Evolutionary conservation across 2,329 filamentous ascomycete genomes (phyloP), one percentile per base, ranked within the genome.

Genomic region (Venturiaceae sp.): DNA sequence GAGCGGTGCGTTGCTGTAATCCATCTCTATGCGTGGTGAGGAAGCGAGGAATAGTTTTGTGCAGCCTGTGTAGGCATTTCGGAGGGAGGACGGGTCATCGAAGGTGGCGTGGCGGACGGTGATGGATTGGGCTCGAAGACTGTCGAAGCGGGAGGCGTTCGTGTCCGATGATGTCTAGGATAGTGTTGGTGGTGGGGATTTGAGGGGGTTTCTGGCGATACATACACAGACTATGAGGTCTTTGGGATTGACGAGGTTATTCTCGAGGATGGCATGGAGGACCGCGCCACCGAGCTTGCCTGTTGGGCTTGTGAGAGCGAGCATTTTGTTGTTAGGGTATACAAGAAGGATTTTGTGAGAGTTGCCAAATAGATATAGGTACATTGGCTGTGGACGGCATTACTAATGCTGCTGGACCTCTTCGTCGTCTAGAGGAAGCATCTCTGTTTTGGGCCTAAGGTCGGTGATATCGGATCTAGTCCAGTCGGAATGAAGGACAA

Each of bases 221-320:
- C 44, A 3, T 30, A 50, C 44, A 26, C 44, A 50, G 16, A 50
- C 9, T 30, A 50, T 26, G 26, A 50, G 44, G 2, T 64, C 60
- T 2, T 71, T 63, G 9, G 70, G 62, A 16, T 50, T 26, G 46
- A 75, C 62, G 30, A 77, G 69, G 4, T 71, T 66, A 63, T 75
- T 67, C 6, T 72, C 64, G n/a, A 77, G 68, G 23, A 77, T 68
- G 37, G 74, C 68, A 28, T 64, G 64, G 26, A 78, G 67, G 19
- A 75, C 75, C 11, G 74, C 74, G 46, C 69, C 69, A 58, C 75
- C 75, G 8, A 78, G 68, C 60, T 77, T 77, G 55, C 75, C 75
- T 16, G 73, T 75, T 55, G 75, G 72, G 54, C 73, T 73, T 52
- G 73, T 73, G 56, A 78, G 55, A 33, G 50, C 57, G 28, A 58